Base-by-base conservation (phyloP, 1,139 yeast genomes). In the Suhomyces terraborum region DNA sequence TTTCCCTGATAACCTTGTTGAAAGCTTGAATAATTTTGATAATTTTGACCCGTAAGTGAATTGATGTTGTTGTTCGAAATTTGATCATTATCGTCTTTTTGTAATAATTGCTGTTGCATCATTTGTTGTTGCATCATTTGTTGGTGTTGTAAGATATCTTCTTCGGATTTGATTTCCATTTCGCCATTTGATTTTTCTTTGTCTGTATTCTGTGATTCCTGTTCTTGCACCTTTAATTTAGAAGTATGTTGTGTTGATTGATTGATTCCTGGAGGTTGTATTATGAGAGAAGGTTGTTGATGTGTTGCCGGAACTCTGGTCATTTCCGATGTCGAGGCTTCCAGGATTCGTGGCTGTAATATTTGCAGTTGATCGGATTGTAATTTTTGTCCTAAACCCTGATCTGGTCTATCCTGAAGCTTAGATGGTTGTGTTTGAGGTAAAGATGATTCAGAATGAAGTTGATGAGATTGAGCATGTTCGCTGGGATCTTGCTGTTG, bases 121-220 rank as follows among this genome's bases (percentile, higher is more conserved):
- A 50, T 41, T 29, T 50, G 50, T 17, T 49, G 54, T 29, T 50
- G 51, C 25, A 51, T 29, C 30, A 49, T 34, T 19, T 52, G 55
- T 19, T 51, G 54, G 19, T 51, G 54, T 16, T 48, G 41, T 33
- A n/a, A n/a, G n/a, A n/a, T n/a, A n/a, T 24, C 27, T 12, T 9
- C 27, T 24, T 24, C 27, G 5, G 27, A 12, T 24, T 24, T 24
- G 13, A 24, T 12, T 9, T 24, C 27, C 16, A 24, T n/a, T 16
- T 24, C 27, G 13, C 16, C 16, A 13, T 24, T 24, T 24, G 7
- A 4, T 8, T 24, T 24, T 24, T 24, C 27, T 6, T 12, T 13
- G 14, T 12, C 8, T 24, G 12, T 24, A 12, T 24, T 16, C 16
- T 24, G 27, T 12, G 16, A 12, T 7, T 12, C 27, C 16, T 24